Percentiles rank a stretch among this genome's conserved stretches.
Conservation (phyloP, 2,329 filamentous ascomycete species). For the Daldinia sp. region DNA sequence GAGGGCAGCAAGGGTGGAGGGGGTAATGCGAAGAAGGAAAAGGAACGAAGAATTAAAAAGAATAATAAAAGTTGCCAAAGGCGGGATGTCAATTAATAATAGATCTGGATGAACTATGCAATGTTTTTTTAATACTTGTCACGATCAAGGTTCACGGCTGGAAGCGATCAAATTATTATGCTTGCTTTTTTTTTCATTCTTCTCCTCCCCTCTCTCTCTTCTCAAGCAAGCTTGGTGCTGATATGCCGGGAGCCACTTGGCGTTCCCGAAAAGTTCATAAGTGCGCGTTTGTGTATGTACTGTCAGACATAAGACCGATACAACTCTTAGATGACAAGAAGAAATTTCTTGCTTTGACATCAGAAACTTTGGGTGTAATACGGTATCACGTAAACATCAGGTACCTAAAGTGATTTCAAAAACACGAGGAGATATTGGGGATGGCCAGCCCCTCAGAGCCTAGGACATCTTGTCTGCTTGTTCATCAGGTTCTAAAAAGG, state of each 20-base stretch:
- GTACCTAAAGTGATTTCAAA: neutral
- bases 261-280: neutral
- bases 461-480: constrained; percentile 19
- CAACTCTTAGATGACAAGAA: neutral
- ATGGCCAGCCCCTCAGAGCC: neutral
- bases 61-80: constrained; percentile 5
- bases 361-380: constrained; percentile 12
- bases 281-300: constrained; percentile 2
- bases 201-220: constrained; percentile 7
- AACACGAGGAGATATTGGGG: constrained; percentile 10
- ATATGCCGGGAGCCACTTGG: constrained; percentile 17
- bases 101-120: constrained; percentile 3
- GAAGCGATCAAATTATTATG: constrained; percentile 14
- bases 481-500: constrained; percentile 27
- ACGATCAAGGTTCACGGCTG: constrained; percentile 25
- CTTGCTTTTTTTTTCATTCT: constrained; percentile 25
- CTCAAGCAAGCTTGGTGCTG: constrained; percentile 9
- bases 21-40: neutral
- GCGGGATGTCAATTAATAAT: constrained; percentile 27
- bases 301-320: constrained; percentile 8
- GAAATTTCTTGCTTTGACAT: constrained; percentile 16
- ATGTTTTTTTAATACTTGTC: constrained; percentile 8
- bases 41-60: constrained; percentile 1
- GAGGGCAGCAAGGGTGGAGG: constrained; percentile 6
- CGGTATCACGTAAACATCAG: constrained; percentile 27